phyloP scores from a whole-genome alignment of 306 rosid species.

The Dryas drummondii region DNA sequence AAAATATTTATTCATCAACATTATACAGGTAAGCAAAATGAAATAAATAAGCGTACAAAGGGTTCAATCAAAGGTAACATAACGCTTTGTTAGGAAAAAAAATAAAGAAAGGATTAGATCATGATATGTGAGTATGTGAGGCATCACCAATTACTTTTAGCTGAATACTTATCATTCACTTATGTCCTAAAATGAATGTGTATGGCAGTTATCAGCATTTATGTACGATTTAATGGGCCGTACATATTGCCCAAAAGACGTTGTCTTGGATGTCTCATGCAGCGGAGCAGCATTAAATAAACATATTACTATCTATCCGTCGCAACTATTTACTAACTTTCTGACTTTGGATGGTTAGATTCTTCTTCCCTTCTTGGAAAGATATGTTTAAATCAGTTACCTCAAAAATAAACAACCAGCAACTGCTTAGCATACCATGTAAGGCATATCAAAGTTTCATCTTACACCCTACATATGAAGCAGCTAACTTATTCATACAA shows the following conservation, averaged over 20 bases:
- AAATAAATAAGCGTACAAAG: background rate
- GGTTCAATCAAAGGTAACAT: background rate
- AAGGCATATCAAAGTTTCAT: slow-evolving; percentile 22
- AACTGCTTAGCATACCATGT: slow-evolving; percentile 17
- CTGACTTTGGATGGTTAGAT: background rate
- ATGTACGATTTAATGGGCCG: background rate
- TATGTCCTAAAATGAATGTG: background rate
- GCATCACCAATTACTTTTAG: background rate
- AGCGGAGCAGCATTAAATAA: background rate
- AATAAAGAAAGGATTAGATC: background rate
- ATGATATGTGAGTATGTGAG: background rate
- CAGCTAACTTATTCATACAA: slow-evolving; percentile 4
- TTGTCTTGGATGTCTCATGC: background rate
- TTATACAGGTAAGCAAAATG: background rate
- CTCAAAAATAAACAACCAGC: slow-evolving; percentile 15
- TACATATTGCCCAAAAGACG: background rate
- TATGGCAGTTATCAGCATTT: background rate
- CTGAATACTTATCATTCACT: background rate
- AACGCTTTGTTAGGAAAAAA: background rate
- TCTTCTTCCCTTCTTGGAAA: background rate
- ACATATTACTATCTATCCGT: background rate
- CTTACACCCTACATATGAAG: slow-evolving; percentile 23
- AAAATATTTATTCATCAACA: background rate
- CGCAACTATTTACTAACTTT: background rate
- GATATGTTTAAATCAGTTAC: slow-evolving; percentile 24